Conservation (phyloP, 805 yeast species). For the Barnettozyma salicaria region DNA sequence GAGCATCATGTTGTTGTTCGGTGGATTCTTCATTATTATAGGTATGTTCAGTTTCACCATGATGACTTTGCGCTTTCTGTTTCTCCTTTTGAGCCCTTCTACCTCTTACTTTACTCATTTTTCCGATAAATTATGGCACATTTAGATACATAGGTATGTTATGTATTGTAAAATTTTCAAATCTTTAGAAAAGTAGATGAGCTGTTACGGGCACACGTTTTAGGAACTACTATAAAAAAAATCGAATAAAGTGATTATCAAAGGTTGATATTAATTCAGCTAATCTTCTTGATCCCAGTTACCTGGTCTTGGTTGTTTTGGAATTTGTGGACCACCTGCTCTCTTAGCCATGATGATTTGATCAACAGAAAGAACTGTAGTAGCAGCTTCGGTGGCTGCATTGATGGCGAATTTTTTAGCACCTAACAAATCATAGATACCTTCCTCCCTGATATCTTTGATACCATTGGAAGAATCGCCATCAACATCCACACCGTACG, state of each 20-base stretch:
- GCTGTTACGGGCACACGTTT: conserved; percentile 8
- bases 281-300: conserved; percentile 95
- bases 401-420: conserved; percentile 83
- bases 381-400: conserved; percentile 93
- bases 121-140: background rate
- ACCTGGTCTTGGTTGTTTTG: conserved; percentile 76
- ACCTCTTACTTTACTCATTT: conserved; percentile 35
- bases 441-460: conserved; percentile 60
- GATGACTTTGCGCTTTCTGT: conserved; percentile 7
- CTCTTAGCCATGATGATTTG: conserved; percentile 98
- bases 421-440: conserved; percentile 73
- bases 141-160: too few relatives aligned
- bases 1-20: conserved; percentile 18
- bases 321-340: conserved; percentile 97
- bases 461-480: conserved; percentile 62
- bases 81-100: conserved; percentile 33
- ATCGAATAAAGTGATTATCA: background rate
- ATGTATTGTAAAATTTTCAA: too few relatives aligned
- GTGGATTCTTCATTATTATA: conserved; percentile 17
- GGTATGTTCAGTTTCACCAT: conserved; percentile 7
- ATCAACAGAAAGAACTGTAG: conserved; percentile 84
- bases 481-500: conserved; percentile 73
- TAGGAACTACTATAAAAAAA: conserved; percentile 1
- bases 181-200: conserved; percentile 4
- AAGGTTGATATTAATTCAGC: background rate